Conservation (phyloP, 148 eudicot species). For the Amaranthus cruentus region DNA sequence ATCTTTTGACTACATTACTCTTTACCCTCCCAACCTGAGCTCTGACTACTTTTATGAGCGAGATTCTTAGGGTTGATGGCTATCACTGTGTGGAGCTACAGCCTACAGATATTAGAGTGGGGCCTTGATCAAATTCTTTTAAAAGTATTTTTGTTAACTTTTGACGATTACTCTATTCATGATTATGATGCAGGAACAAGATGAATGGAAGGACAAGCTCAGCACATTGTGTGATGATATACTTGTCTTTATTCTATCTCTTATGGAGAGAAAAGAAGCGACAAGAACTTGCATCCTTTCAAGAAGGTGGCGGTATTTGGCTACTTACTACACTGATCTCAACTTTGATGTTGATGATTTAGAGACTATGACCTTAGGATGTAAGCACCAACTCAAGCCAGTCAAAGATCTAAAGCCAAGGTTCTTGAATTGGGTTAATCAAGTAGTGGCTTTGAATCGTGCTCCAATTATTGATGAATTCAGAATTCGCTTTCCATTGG, state of each 20-base stretch:
- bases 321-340: background rate
- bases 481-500: slow-evolving; percentile 3
- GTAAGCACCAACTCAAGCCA: no score
- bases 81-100: no score
- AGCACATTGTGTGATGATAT: slow-evolving; percentile 14
- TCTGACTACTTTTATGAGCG: no score
- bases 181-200: background rate
- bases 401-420: background rate
- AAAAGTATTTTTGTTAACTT: no score
- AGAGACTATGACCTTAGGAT: no score
- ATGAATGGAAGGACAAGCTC: slow-evolving; percentile 1
- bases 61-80: no score
- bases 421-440: slow-evolving; percentile 13
- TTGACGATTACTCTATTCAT: no score
- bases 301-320: slow-evolving; percentile 16
- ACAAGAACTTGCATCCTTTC: slow-evolving; percentile 15
- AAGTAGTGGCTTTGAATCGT: slow-evolving; percentile 10
- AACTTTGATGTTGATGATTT: background rate
- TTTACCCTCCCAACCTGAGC: no score
- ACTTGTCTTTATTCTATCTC: slow-evolving; percentile 9
- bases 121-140: no score
- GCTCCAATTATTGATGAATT: slow-evolving; percentile 10
- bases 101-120: no score
- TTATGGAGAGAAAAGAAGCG: slow-evolving; percentile 11
- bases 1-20: no score